Base-by-base conservation (phyloP, 768 basidiomycete genomes). In the Leucogyrophana mollusca region DNA sequence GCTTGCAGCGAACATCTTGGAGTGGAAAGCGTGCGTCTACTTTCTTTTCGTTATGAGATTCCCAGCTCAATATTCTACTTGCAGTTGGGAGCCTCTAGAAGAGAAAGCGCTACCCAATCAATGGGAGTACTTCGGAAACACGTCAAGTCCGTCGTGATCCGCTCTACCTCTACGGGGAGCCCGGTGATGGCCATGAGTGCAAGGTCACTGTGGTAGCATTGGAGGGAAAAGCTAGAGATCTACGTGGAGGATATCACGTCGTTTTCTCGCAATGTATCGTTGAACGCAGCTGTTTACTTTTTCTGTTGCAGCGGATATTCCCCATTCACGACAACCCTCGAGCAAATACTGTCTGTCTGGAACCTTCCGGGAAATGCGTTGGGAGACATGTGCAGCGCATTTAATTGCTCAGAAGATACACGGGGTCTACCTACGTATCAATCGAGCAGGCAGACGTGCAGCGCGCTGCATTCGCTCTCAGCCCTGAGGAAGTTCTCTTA, bases 11-110 rank as follows among this genome's bases (percentile, higher is more conserved):
- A 89, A 89, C 69, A 89, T 96, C 86, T 60, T 85, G n/a, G 87
- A 94, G 61, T 98, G 92, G 93, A 95, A 94, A 72, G 80, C 89
- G 94, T 97, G 65, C 66, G 93, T 86, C 43, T 36, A n/a, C 16
- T 43, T 22, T 40, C 40, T 34, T 7, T 51, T 4, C 38, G 33
- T 49, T 30, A 45, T 48, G 27, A 34, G 27, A 24, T 40, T 11
- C 24, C 21, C n/a, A 34, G 34, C 47, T 43, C 51, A 35, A 53
- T 23, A 24, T 41, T 39, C 34, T 42, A 51, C 3, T 17, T 48
- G 36, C 55, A 93, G 94, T 32, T 96, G 92, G 93, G 94, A 95
- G 64, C 76, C 89, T 13, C 69, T 96, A 51, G 86, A 86, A 60
- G 87, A 91, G 63, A 85, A 82, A 48, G 81, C 91, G 18, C 81